These are phyloP conservation scores for Prunus mira DNA, from an alignment of 306 rosid species.

Conservation along the genomic window DNA sequence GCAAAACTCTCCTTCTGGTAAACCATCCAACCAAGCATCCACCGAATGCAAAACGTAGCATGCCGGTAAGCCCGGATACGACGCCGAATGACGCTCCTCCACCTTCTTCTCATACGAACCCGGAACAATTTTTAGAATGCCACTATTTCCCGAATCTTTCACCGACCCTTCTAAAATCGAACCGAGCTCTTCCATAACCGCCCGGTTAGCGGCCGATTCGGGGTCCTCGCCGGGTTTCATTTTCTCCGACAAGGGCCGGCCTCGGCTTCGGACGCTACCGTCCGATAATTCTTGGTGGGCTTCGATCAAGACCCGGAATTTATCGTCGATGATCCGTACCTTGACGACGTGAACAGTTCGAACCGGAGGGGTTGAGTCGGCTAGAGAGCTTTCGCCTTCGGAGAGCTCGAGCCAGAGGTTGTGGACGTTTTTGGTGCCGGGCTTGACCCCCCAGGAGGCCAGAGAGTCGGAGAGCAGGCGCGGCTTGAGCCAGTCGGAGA, in stretches of 20 bases:
- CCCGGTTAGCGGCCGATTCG: conserved; percentile 68
- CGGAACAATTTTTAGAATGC: conserved; percentile 53
- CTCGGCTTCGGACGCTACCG: conserved; percentile 57
- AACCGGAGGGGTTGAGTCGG: conserved; percentile 74
- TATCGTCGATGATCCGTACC: conserved; percentile 44
- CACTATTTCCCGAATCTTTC: conserved; percentile 11
- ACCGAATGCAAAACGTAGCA: conserved; percentile 75
- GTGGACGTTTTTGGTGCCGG: conserved; percentile 92
- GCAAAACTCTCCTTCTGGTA: conserved; percentile 78
- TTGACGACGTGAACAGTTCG: conserved; percentile 81
- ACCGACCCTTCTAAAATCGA: conserved; percentile 31
- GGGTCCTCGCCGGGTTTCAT: conserved; percentile 87
- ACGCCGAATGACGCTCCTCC: conserved; percentile 77
- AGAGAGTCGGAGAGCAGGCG: conserved; percentile 76
- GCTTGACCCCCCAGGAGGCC: conserved; percentile 88
- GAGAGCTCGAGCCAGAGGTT: conserved; percentile 95
- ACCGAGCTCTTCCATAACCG: conserved; percentile 83
- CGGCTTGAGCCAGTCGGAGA: conserved; percentile 82
- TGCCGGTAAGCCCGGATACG: conserved; percentile 93
- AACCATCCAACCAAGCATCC: conserved; percentile 64
- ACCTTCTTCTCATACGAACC: conserved; percentile 66
- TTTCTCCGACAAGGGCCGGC: conserved; percentile 88
- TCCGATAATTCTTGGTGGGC: conserved; percentile 75
- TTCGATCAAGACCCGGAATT: conserved; percentile 48
- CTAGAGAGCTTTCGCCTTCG: conserved; percentile 78